Conservation (phyloP, 371 early-diverging fungal genomes). For the Mucor ambiguus region DNA sequence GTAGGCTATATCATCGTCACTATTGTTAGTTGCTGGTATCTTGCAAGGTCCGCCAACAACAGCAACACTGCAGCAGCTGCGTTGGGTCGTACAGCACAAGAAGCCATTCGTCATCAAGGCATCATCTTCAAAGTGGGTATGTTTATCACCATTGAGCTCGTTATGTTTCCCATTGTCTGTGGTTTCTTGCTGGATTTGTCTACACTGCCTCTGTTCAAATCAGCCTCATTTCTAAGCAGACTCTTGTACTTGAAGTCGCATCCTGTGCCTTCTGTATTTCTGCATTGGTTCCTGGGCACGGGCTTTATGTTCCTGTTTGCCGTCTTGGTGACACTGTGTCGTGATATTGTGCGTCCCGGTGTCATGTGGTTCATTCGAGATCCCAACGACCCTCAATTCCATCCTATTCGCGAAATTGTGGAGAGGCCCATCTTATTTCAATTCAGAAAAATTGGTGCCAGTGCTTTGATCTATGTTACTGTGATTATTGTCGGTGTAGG, state of each 20-base stretch:
- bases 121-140: constrained; percentile 69
- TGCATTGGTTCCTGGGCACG: constrained; percentile 93
- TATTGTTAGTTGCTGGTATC: constrained; percentile 34
- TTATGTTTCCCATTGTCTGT: constrained; percentile 85
- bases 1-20: constrained; percentile 40
- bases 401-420: constrained; percentile 88
- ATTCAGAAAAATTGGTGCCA: constrained; percentile 76
- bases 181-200: constrained; percentile 80
- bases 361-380: constrained; percentile 97
- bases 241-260: constrained; percentile 52
- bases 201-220: constrained; percentile 72
- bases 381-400: constrained; percentile 91
- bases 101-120: constrained; percentile 54
- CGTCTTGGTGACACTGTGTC: constrained; percentile 72
- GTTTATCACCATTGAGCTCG: constrained; percentile 84
- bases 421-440: constrained; percentile 77
- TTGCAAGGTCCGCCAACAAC: constrained; percentile 15
- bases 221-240: constrained; percentile 58
- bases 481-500: constrained; percentile 74
- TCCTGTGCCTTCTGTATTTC: constrained; percentile 70
- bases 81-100: constrained; percentile 46
- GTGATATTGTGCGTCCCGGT: constrained; percentile 84
- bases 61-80: background rate
- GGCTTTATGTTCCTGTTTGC: constrained; percentile 93
- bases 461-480: constrained; percentile 76